Base-by-base conservation (phyloP, 768 basidiomycete genomes). In the Rhizopogon salebrosus region DNA sequence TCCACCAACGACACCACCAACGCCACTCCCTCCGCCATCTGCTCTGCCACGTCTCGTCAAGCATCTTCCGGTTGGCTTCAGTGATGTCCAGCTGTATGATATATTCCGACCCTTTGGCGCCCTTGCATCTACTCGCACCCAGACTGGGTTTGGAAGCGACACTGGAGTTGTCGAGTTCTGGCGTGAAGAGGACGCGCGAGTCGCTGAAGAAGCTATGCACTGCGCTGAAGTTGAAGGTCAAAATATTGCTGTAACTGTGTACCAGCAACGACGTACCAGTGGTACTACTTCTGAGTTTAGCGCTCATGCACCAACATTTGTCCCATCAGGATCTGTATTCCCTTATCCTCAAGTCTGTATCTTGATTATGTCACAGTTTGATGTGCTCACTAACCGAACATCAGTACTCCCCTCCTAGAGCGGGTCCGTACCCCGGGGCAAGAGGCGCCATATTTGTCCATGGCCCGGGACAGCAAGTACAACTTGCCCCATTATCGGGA, bases 381-480 rank as follows among this genome's bases (percentile, higher is more conserved):
- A 11, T 18, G 23, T 8, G 26, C 48, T 54, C 48, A 55, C 49
- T 38, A 27, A 41, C 24, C 53, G 24, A 42, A 35, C 35, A 18
- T 37, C 57, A 83, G 78, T 88, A 90, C 71, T 87, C 86, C 39
- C 85, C 87, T 50, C 85, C 87, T 6, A 82, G 82, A 55, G 72
- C 70, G 23, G 75, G 72, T 60, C 80, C 80, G 13, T 82, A 75
- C 58, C 75, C 69, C 41, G 70, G 68, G 3, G 71, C 70, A 37
- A 68, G 69, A 27, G 60, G 58, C 13, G 56, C 80, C 27, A 59
- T 78, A 18, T 92, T 92, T 62, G 75, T 90, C 7, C 90, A 92
- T 66, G 91, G 92, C 9, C 92, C 92, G 10, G 92, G 92, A 3
- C 92, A 94, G 64, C 91, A 92, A 66, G 89, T 93, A 31, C 90